These are phyloP conservation scores for Fusarium chaquense DNA, from an alignment of 2,329 filamentous ascomycete genomes.

Conservation along the genomic window DNA sequence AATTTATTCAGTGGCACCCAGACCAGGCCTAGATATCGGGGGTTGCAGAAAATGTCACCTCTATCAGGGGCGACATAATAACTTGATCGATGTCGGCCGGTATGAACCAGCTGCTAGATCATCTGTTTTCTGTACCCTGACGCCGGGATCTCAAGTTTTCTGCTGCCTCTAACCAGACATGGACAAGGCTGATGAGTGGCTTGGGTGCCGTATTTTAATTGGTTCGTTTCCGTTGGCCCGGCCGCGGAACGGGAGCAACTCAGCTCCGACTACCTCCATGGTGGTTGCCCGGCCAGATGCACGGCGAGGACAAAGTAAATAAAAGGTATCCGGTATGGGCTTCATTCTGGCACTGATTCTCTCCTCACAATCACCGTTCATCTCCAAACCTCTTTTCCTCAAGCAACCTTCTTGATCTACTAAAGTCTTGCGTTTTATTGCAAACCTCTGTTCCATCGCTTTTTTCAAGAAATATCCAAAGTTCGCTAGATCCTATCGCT, in stretches of 20 bases:
- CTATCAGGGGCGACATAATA: not conserved
- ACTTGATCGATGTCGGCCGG: accelerated
- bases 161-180: slow-evolving; percentile 3
- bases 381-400: slow-evolving; percentile 38
- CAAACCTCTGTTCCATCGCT: slow-evolving; percentile 40
- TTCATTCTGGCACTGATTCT: slow-evolving; percentile 31
- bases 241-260: slow-evolving; percentile 40
- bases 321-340: slow-evolving; percentile 54
- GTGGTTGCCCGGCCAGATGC: slow-evolving; percentile 54
- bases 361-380: slow-evolving; percentile 43
- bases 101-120: not conserved
- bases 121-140: not conserved
- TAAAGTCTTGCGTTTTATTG: slow-evolving; percentile 38
- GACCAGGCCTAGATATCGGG: slow-evolving; percentile 5
- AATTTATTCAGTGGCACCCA: slow-evolving; percentile 36
- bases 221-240: slow-evolving; percentile 26
- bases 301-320: slow-evolving; percentile 59
- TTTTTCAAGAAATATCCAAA: slow-evolving; percentile 49
- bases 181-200: slow-evolving; percentile 23
- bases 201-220: slow-evolving; percentile 23
- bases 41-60: not conserved
- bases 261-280: slow-evolving; percentile 28
- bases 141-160: not conserved
- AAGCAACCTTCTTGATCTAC: slow-evolving; percentile 28
- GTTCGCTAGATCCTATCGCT: slow-evolving; percentile 64